Conservation (phyloP, 106 monocot species). For the Dendrobium catenatum region DNA sequence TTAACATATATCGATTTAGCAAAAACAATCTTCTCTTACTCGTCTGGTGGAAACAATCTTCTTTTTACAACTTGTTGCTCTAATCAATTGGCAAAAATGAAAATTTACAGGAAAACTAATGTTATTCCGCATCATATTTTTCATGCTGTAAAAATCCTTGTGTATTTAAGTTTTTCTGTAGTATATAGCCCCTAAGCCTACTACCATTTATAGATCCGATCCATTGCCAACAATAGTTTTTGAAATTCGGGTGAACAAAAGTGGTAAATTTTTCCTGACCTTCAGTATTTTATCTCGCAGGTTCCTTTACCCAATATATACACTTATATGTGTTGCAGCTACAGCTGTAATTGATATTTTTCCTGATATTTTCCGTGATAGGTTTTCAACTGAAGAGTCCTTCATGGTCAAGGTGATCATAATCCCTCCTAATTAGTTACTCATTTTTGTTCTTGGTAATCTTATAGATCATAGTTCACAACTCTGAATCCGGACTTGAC, state of each 20-base stretch:
- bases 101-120: background rate
- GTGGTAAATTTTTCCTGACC: background rate
- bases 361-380: slow-evolving; percentile 84
- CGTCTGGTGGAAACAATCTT: background rate
- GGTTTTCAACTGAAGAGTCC: slow-evolving; percentile 62
- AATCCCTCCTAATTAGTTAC: background rate
- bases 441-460: background rate
- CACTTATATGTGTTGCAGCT: slow-evolving; percentile 95
- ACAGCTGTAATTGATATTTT: slow-evolving; percentile 80
- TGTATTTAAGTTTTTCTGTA: background rate
- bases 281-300: slow-evolving; percentile 34
- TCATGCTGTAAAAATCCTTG: background rate
- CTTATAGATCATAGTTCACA: too few species aligned
- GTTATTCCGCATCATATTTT: background rate
- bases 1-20: background rate
- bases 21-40: background rate
- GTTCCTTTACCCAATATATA: slow-evolving; percentile 98
- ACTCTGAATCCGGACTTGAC: slow-evolving; percentile 5
- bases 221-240: background rate
- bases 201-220: background rate
- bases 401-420: slow-evolving; percentile 48
- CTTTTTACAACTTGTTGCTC: background rate
- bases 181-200: background rate
- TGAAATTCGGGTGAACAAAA: background rate
- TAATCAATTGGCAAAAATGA: background rate